Evolutionary conservation across 2,329 filamentous ascomycete species (phyloP).

Genomic region (Apiospora rasikravindrae): DNA sequence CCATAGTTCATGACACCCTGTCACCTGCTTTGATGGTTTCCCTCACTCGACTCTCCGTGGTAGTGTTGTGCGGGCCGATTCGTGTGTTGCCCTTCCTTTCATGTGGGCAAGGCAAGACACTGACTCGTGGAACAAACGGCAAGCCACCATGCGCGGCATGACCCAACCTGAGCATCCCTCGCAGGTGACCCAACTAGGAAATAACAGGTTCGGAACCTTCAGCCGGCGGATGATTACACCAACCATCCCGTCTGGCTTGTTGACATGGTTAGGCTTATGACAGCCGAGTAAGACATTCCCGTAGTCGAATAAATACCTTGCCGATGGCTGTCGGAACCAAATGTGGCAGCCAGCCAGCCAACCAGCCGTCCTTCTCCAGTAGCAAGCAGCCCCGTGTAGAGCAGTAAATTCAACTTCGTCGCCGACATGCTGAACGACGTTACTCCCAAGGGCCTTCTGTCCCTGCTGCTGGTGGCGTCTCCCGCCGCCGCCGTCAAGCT

Average conservation of each 20-base stretch:
- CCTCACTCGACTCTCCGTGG: not conserved
- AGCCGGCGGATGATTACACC: slow-evolving; percentile 10
- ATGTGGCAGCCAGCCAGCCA: not conserved
- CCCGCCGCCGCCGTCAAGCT: slow-evolving; percentile 1
- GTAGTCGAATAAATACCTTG: slow-evolving; percentile 1
- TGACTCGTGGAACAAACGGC: slow-evolving; percentile 2
- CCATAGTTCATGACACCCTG: not conserved
- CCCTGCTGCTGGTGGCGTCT: slow-evolving; percentile 12
- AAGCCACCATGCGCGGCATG: not conserved
- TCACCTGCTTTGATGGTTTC: not conserved
- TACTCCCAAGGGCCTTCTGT: not conserved
- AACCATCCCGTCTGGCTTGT: not conserved
- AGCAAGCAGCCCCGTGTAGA: not conserved
- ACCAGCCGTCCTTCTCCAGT: not conserved
- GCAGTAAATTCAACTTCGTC: not conserved
- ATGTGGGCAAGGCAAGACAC: not conserved
- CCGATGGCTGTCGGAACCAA: not conserved
- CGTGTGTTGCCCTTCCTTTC: not conserved
- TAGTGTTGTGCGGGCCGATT: not conserved
- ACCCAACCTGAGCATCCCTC: not conserved
- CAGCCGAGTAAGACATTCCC: not conserved
- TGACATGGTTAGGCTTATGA: not conserved
- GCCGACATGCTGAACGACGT: not conserved
- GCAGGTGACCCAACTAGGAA: not conserved
- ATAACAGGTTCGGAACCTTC: not conserved